Conservation (phyloP, 192 early-diverging fungal genomes). For the Gamsiella multidivaricata region DNA sequence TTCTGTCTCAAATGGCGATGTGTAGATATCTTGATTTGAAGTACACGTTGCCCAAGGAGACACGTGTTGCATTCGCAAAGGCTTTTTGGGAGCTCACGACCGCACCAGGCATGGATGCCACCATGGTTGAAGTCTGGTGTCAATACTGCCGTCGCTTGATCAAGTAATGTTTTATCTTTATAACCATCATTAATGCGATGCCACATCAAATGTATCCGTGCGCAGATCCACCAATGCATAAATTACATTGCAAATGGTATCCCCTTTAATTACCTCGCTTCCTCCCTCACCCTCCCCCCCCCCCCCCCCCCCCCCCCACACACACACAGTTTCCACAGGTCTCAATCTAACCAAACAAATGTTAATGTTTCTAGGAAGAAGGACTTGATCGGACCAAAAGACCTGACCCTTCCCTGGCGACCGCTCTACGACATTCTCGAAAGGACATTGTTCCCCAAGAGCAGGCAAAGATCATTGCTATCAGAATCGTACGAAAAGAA, state of each 20-base stretch:
- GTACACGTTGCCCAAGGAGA: constrained; percentile 64
- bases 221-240: too few species aligned
- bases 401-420: constrained; percentile 79
- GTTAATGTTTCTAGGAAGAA: constrained; percentile 67
- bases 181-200: too few species aligned
- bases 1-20: neutral
- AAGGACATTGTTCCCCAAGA: constrained; percentile 70
- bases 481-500: constrained; percentile 60
- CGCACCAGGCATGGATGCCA: constrained; percentile 73
- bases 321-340: too few species aligned
- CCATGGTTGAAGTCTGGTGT: constrained; percentile 73
- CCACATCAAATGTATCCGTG: too few species aligned
- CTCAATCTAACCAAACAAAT: too few species aligned
- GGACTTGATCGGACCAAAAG: constrained; percentile 68
- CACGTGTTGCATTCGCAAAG: constrained; percentile 65
- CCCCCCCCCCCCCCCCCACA: too few species aligned
- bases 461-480: constrained; percentile 70
- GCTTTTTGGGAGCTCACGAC: constrained; percentile 74
- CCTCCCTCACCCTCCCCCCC: too few species aligned
- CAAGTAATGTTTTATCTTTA: constrained; percentile 71
- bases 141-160: constrained; percentile 69
- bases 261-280: too few species aligned
- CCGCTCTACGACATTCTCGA: constrained; percentile 75
- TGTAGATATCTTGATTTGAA: constrained; percentile 74
- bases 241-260: too few species aligned